A percentile compares a stretch with the other conserved stretches of the same genome.
Evolutionary conservation across 2,329 filamentous ascomycete species (phyloP).

Genomic region (Stachybotrys echinatus): DNA sequence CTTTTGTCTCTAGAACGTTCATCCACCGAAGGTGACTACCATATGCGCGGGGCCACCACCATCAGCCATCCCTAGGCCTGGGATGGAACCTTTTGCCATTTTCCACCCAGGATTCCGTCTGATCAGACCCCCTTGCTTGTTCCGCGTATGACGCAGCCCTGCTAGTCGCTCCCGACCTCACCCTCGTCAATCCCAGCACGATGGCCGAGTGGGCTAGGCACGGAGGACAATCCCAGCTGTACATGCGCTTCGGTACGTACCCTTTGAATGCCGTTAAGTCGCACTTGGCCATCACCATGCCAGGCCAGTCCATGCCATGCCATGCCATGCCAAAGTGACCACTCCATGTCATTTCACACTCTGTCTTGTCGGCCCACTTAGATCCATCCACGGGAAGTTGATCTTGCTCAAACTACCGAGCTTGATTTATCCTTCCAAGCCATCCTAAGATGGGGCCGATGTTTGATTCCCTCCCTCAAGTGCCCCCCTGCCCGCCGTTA

Average conservation of each 20-base stretch:
- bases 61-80: neutral
- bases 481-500: slow-evolving; percentile 5
- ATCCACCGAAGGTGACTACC: neutral
- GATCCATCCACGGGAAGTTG: slow-evolving; percentile 27
- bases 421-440: slow-evolving; percentile 30
- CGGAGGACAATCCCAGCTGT: slow-evolving; percentile 12
- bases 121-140: slow-evolving; percentile 27
- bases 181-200: neutral
- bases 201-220: slow-evolving; percentile 6
- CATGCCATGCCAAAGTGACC: slow-evolving; percentile 12
- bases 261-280: slow-evolving; percentile 1
- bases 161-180: neutral
- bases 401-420: slow-evolving; percentile 25
- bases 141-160: slow-evolving; percentile 22
- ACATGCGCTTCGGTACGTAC: slow-evolving; percentile 7
- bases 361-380: slow-evolving; percentile 27
- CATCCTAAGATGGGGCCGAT: slow-evolving; percentile 23
- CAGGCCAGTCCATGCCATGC: slow-evolving; percentile 19
- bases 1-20: neutral
- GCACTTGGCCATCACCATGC: slow-evolving; percentile 15
- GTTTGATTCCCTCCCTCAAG: slow-evolving; percentile 19
- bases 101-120: slow-evolving; percentile 22
- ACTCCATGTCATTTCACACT: slow-evolving; percentile 20
- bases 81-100: slow-evolving; percentile 10
- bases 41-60: too few species aligned